These are phyloP conservation scores for Paramecium octaurelia DNA, from an alignment of 73 alveolate species.

Conservation along the genomic window DNA sequence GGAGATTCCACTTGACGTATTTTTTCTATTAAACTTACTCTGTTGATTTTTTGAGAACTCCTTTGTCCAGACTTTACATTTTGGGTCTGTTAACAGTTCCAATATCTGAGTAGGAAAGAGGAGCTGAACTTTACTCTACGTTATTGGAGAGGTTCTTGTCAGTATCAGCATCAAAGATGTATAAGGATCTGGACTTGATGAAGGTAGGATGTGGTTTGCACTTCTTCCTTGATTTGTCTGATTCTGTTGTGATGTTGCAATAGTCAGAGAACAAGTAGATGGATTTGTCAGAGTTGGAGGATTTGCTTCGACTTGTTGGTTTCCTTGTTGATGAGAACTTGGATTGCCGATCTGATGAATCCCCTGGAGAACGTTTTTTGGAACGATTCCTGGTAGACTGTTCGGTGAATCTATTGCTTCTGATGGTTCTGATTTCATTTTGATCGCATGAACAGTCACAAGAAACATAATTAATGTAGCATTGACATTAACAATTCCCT, in stretches of 20 bases:
- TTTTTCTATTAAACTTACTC: background rate
- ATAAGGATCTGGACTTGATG: background rate
- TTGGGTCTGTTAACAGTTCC: background rate
- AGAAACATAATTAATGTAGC: conserved; percentile 32
- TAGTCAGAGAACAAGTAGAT: background rate
- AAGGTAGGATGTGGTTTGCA: background rate
- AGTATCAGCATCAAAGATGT: background rate
- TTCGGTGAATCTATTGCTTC: background rate
- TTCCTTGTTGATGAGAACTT: background rate
- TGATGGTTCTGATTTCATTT: background rate
- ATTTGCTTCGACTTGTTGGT: background rate
- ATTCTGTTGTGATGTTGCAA: conserved; percentile 28
- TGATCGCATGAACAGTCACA: background rate
- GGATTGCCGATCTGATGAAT: conserved; percentile 1
- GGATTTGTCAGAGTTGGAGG: background rate
- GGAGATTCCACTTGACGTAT: background rate
- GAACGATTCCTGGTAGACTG: background rate
- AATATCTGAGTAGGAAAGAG: background rate
- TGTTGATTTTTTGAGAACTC: background rate
- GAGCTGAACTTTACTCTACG: background rate
- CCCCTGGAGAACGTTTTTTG: conserved; percentile 6
- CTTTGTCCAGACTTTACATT: background rate
- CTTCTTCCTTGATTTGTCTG: background rate
- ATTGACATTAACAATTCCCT: conserved; percentile 36
- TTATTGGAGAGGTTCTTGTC: background rate